A percentile compares a stretch with the other conserved stretches of the same genome.
phyloP scores from a whole-genome alignment of 257 asterid genomes.

The Forsythia suspensa region DNA sequence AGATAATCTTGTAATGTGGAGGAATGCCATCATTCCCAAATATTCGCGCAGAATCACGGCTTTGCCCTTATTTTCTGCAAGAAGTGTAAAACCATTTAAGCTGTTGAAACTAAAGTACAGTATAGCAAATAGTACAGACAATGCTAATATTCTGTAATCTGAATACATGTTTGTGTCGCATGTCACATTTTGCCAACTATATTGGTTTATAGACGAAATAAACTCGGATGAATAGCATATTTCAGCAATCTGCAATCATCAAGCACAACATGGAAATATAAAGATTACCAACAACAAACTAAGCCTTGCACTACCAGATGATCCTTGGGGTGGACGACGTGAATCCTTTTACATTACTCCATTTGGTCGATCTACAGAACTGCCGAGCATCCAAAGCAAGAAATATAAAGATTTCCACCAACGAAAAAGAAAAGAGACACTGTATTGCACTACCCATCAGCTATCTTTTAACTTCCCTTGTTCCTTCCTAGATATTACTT shows the following conservation, averaged over 20 bases:
- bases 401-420: too few species aligned
- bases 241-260: not conserved
- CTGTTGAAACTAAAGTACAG: not conserved
- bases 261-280: not conserved
- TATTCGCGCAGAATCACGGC: slow-evolving; percentile 57
- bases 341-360: too few species aligned
- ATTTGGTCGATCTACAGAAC: too few species aligned
- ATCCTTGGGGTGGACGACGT: not conserved
- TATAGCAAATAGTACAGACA: not conserved
- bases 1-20: slow-evolving; percentile 75
- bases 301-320: too few species aligned
- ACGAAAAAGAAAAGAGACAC: too few species aligned
- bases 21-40: slow-evolving; percentile 71
- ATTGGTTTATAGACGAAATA: not conserved
- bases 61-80: slow-evolving; percentile 55
- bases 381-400: too few species aligned
- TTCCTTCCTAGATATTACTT: not conserved
- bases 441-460: not conserved
- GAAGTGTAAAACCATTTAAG: not conserved
- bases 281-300: not conserved
- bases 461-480: not conserved
- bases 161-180: not conserved
- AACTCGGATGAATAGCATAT: not conserved
- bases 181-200: not conserved
- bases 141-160: not conserved